Evolutionary conservation across 306 rosid genomes (phyloP), one percentile per base, ranked within the genome.

Genomic region (Amphicarpaea edgeworthii): DNA sequence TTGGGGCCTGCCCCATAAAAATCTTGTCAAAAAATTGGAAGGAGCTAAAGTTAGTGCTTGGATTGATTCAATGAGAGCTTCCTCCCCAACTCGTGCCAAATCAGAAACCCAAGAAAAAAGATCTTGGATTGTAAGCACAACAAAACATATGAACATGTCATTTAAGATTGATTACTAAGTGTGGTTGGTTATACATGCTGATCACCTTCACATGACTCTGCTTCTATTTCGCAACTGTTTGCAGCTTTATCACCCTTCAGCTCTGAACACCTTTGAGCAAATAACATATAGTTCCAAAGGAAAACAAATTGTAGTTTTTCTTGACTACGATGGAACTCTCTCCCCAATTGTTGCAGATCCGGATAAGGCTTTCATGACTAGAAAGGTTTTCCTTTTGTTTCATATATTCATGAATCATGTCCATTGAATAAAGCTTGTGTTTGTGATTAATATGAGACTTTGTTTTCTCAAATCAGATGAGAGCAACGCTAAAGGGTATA

Each of bases 261-360:
- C 98, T 4, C 75, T 95, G 26, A 51, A 72, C 62, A 79, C 81
- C 83, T 90, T 95, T 74, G 96, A 85, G 45, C 72, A 86, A 82
- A 90, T 95, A 37, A 72, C 73, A 37, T 73, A 71, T 1, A 86
- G 78, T 58, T 71, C 93, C 1, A 84, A 79, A 79, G 96, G 96
- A 15, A 95, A 92, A 43, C 83, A 90, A 63, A 83, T 92, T n/a
- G 90, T 90, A 15, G 63, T 90, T 83, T 95, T 95, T 81, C 89
- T 95, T 26, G 98, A 95, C 84, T 95, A 95, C 2, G 98, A 95
- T 77, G 98, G 98, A 15, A 95, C 98, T 45, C 98, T 95, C 15
- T 90, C 98, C 7, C 98, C 93, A 0, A 95, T 95, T 58, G 98
- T 95, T 28, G 69, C 90, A 49, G 91, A 95, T 78, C 98, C 98